Evolutionary conservation across 495 filamentous ascomycete species (phyloP), one percentile per base, ranked within the genome.

Genomic region (Astrothelium subdiscretum): DNA sequence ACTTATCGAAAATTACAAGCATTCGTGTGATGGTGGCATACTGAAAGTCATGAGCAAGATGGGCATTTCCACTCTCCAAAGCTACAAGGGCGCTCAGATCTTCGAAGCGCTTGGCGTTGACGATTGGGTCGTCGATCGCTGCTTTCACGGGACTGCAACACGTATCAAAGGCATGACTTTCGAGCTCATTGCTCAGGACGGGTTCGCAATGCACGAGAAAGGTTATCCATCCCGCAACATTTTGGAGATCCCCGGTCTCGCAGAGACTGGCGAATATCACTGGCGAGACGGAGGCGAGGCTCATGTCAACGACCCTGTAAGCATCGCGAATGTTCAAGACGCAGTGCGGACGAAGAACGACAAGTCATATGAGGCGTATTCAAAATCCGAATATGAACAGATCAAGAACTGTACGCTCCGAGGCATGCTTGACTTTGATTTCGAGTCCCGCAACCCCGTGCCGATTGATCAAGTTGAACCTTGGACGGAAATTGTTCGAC

Each of bases 11-110:
- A 99, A 99, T 77, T 99, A 97, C 81, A 95, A 95, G 79, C 89
- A 94, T 69, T 99, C 94, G 54, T 95, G 90, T 69, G 95, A 97
- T 69, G 94, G 94, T 68, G 94, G 94, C 75, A 96, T 99, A 64
- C 81, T 99, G 62, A 99, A 99, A 79, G 94, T 99, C 71, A 99
- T 99, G 94, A 96, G 90, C 77, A 99, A 99, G 81, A 99, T 99
- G 94, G 94, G 94, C 76, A 99, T 99, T 68, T 99, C 94, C 12
- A 99, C 94, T 52, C 79, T 99, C 51, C 90, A 94, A 73, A 95
- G 89, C 68, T 99, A 99, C 81, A 99, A 99, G 79, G 94, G 94
- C 73, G 94, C 94, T 60, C 94, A 99, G 78, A 99, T 99, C 66
- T 99, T 97, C 66, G 94, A 99, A 72, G 94, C 95, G n/a, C 86